Conservation (phyloP, 2,329 filamentous ascomycete species). For the Trichoderma sp. region DNA sequence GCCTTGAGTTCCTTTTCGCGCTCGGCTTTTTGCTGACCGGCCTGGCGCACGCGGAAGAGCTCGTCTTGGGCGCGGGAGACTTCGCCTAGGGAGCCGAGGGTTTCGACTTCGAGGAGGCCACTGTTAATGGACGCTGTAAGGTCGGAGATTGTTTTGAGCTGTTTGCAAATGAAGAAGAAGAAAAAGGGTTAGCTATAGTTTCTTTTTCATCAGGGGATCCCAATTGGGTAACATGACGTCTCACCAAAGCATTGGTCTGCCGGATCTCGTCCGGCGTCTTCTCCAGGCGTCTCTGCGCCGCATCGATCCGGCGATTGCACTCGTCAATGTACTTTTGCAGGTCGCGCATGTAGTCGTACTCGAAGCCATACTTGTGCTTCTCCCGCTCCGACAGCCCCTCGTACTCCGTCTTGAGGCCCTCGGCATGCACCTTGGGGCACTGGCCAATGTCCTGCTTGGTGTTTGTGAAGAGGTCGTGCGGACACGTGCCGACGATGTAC, state of each 20-base stretch:
- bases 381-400: conserved; percentile 68
- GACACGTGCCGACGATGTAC: conserved; percentile 89
- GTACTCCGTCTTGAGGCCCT: conserved; percentile 86
- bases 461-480: conserved; percentile 98
- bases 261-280: conserved; percentile 98
- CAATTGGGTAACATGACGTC: background rate
- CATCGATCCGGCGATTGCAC: conserved; percentile 90
- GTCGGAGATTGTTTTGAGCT: conserved; percentile 80
- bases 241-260: conserved; percentile 81
- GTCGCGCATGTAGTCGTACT: conserved; percentile 94
- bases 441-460: conserved; percentile 94
- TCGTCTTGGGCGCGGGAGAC: conserved; percentile 83
- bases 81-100: conserved; percentile 76
- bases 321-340: conserved; percentile 96
- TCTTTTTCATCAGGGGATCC: background rate
- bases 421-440: conserved; percentile 84
- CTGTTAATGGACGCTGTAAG: conserved; percentile 73
- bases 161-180: background rate
- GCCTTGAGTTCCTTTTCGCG: conserved; percentile 85
- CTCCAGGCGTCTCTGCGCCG: conserved; percentile 83
- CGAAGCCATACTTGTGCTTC: conserved; percentile 79
- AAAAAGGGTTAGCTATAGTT: background rate
- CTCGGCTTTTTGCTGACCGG: conserved; percentile 76
- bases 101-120: conserved; percentile 79
- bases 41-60: conserved; percentile 78